Base-by-base conservation (phyloP, 495 filamentous ascomycete genomes). In the Neurospora sp. region DNA sequence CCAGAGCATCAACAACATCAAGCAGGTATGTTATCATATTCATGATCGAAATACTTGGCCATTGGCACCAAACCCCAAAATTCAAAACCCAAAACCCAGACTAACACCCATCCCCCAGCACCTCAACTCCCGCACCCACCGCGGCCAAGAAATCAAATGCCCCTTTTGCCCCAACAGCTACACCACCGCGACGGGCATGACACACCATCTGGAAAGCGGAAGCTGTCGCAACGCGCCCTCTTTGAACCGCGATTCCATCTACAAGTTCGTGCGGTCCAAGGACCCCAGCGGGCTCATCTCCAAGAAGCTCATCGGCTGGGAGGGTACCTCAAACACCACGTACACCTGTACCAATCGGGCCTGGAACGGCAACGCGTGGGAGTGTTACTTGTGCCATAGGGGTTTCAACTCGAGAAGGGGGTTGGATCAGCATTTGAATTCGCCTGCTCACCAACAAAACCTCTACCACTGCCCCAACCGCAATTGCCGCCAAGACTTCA, bases 381-480 rank as follows among this genome's bases (percentile, higher is more conserved):
- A 82, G 69, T 84, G 83, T 69, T 81, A 77, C 27, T 71, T 84
- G 20, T 84, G 83, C 70, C 75, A 76, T 14, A 73, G 74, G 27
- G 9, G 7, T 0, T 84, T 83, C 3, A 35, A 35, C 3, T 35
- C 31, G 31, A 35, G 31, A 4, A 35, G 31, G 31, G 31, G 31
- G 23, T 74, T 84, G 27, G 78, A 80, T 54, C 75, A 78, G 72
- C 83, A 84, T 69, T 69, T 84, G 20, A 77, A 71, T n/a, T 84
- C 82, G 37, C 76, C 79, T 16, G 27, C 42, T 11, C 83, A 89
- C 72, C 75, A 84, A 72, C 82, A 86, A 72, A 78, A 80, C 23
- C 77, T 87, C 5, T 90, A 89, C 71, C 87, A 86, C 75, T 90
- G 87, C 71, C 86, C 86, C 0, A 87, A 87, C 41, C 59, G 37